Percentiles rank a stretch among this genome's conserved stretches.
These are phyloP conservation scores for Pelargonium nanum DNA, from an alignment of 345 rosid genomes.

Conservation along the genomic window DNA sequence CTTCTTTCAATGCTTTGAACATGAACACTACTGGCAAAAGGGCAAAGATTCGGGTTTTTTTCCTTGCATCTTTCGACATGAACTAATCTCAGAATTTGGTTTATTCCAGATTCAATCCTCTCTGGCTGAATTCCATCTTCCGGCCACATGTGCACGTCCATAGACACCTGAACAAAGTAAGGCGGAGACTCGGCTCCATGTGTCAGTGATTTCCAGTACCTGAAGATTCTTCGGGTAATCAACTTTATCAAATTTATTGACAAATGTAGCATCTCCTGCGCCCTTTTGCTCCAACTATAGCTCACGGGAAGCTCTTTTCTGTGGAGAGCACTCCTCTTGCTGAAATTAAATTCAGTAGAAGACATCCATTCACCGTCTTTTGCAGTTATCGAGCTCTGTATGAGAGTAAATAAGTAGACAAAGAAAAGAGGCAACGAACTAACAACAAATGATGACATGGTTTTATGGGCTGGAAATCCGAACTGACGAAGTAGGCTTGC, in stretches of 20 bases:
- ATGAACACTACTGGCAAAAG: conserved; percentile 23
- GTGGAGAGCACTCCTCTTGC: conserved; percentile 9
- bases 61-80: conserved; percentile 23
- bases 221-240: conserved; percentile 11
- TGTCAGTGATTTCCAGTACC: conserved; percentile 32
- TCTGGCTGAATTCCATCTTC: conserved; percentile 39
- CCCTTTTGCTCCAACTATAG: conserved; percentile 11
- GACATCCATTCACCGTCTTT: conserved; percentile 23
- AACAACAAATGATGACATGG: conserved; percentile 25
- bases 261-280: conserved; percentile 4
- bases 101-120: conserved; percentile 28
- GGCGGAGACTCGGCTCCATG: conserved; percentile 37
- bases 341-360: conserved; percentile 6
- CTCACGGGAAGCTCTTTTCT: conserved; percentile 8
- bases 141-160: conserved; percentile 33
- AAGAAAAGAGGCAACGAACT: conserved; percentile 29
- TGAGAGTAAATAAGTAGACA: conserved; percentile 32
- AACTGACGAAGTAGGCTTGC: conserved; percentile 20
- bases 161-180: conserved; percentile 33
- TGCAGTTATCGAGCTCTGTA: conserved; percentile 25
- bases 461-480: conserved; percentile 32
- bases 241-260: conserved; percentile 5
- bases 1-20: conserved; percentile 34
- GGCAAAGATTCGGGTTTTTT: conserved; percentile 12
- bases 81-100: conserved; percentile 21